These are phyloP conservation scores for Coniochaeta pulveracea DNA, from an alignment of 2,329 filamentous ascomycete species.

Conservation along the genomic window DNA sequence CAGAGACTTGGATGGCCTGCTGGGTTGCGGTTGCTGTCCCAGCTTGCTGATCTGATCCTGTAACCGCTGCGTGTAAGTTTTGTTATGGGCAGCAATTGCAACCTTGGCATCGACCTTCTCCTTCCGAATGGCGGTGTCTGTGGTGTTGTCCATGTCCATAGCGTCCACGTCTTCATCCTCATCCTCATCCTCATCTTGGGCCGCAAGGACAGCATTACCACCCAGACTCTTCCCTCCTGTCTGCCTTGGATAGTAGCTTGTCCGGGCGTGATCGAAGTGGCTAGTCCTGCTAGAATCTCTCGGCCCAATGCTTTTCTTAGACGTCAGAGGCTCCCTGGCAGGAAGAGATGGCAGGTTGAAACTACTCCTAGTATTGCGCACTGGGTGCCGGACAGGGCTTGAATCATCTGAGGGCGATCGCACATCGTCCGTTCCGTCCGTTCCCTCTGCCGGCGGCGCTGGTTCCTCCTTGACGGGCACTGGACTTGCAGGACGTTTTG, in stretches of 20 bases:
- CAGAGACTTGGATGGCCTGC: slow-evolving; percentile 36
- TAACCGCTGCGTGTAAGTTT: slow-evolving; percentile 85
- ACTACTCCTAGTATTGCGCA: slow-evolving; percentile 92
- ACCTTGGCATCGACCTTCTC: slow-evolving; percentile 34
- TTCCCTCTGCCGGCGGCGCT: slow-evolving; percentile 4
- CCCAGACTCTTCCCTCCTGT: slow-evolving; percentile 66
- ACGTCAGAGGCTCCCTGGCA: slow-evolving; percentile 74
- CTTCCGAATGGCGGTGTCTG: slow-evolving; percentile 11
- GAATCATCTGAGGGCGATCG: slow-evolving; percentile 57
- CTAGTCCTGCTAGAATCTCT: slow-evolving; percentile 67
- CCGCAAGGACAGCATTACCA: slow-evolving; percentile 19
- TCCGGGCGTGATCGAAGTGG: slow-evolving; percentile 61
- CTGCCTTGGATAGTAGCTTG: slow-evolving; percentile 62
- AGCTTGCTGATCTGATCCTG: slow-evolving; percentile 83
- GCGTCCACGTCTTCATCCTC: slow-evolving; percentile 41
- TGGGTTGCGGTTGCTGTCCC: slow-evolving; percentile 45
- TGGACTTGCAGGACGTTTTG: slow-evolving; percentile 6
- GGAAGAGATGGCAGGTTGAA: slow-evolving; percentile 89
- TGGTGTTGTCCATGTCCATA: slow-evolving; percentile 33
- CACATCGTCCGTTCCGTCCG: slow-evolving; percentile 10
- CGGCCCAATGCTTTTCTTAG: slow-evolving; percentile 71
- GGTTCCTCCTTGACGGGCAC: slow-evolving; percentile 4
- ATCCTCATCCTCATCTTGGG: slow-evolving; percentile 28
- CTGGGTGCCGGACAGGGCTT: slow-evolving; percentile 62
- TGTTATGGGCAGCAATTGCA: slow-evolving; percentile 54